Conservation (phyloP, 2,329 filamentous ascomycete genomes). For the Neonectria sp. region DNA sequence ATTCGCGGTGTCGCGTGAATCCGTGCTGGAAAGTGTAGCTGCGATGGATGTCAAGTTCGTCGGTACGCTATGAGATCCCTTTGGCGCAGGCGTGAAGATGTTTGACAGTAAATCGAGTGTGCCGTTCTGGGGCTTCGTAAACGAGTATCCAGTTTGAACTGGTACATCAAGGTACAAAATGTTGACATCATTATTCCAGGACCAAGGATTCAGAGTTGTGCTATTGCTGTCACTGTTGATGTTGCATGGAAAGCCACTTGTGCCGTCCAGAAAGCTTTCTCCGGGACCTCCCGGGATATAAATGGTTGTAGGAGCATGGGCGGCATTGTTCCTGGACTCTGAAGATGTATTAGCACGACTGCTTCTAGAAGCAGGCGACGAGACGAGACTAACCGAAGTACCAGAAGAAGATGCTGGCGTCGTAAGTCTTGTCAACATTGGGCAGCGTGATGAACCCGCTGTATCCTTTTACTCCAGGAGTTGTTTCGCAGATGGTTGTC, state of each 20-base stretch:
- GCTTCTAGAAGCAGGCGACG: fast-evolving
- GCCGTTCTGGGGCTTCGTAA: conserved; percentile 62
- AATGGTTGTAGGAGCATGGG: conserved; percentile 57
- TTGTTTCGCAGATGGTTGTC: conserved; percentile 46
- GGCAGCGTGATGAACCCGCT: conserved; percentile 44
- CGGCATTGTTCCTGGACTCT: conserved; percentile 52
- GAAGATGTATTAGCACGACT: fast-evolving
- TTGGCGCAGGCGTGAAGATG: conserved; percentile 31
- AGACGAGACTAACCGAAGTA: conserved; percentile 50
- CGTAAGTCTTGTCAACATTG: conserved; percentile 28
- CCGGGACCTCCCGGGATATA: conserved; percentile 77
- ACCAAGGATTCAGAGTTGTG: conserved; percentile 69
- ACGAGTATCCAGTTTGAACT: conserved; percentile 76
- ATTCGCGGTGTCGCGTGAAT: conserved; percentile 48
- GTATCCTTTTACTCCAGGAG: conserved; percentile 38
- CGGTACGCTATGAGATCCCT: neutral
- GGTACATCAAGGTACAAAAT: conserved; percentile 71
- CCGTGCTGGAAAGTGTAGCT: conserved; percentile 27
- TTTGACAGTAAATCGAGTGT: conserved; percentile 65
- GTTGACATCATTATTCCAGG: conserved; percentile 69
- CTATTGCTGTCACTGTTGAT: conserved; percentile 64
- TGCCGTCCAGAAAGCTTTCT: conserved; percentile 70
- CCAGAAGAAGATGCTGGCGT: conserved; percentile 60
- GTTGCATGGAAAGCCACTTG: conserved; percentile 69
- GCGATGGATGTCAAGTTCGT: conserved; percentile 36